phyloP scores from a whole-genome alignment of 192 early-diverging fungal genomes.

The Entomortierella beljakovae region DNA sequence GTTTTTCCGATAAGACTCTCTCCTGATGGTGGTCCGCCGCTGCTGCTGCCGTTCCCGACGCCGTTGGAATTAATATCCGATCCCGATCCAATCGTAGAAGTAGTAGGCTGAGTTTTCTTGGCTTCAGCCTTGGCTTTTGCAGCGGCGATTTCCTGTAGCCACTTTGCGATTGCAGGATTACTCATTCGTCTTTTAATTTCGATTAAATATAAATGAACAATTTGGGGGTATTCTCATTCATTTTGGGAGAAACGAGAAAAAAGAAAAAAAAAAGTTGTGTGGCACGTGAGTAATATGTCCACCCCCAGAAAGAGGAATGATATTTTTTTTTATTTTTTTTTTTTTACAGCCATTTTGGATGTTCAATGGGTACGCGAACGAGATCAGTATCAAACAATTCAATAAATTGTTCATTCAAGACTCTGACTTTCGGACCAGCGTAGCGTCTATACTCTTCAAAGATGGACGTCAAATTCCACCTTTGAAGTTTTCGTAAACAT shows the following conservation, averaged over 20 bases:
- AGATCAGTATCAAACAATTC: conserved; percentile 98
- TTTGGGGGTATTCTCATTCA: too few species aligned
- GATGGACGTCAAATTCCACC: conserved; percentile 98
- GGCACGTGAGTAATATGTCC: too few species aligned
- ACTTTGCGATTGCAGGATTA: conserved; percentile 27
- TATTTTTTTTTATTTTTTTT: neutral
- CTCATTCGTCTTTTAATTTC: conserved; percentile 11
- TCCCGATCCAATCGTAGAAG: neutral
- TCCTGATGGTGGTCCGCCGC: too few species aligned
- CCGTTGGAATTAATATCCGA: neutral
- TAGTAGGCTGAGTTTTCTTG: neutral
- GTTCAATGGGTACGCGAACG: conserved; percentile 80
- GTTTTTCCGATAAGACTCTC: too few species aligned
- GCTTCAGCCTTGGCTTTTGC: conserved; percentile 38
- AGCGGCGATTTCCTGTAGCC: conserved; percentile 43
- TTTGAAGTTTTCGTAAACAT: conserved; percentile 96
- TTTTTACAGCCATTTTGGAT: conserved; percentile 79
- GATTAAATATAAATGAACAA: neutral
- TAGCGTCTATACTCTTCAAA: conserved; percentile 98
- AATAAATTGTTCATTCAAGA: conserved; percentile 97
- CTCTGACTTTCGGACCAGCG: conserved; percentile 95
- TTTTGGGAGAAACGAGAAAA: neutral
- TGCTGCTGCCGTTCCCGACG: neutral
- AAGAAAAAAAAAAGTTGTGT: conserved; percentile 13
- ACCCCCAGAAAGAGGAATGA: too few species aligned